phyloP scores from a whole-genome alignment of 352 stramenopile genomes.

The Peronospora farinosa region DNA sequence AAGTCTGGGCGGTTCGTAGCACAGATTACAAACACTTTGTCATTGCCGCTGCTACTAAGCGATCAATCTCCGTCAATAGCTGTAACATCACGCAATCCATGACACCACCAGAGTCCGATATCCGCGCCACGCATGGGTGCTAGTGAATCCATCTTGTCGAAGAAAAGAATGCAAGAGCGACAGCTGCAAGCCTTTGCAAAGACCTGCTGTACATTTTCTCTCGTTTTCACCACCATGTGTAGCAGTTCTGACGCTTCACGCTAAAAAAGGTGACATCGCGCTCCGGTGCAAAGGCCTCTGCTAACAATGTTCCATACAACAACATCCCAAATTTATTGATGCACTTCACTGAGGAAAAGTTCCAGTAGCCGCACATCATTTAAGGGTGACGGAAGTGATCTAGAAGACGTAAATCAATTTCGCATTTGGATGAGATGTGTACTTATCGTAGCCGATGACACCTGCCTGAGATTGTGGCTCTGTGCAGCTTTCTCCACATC shows the following conservation, averaged over 20 bases:
- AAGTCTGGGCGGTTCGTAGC: constrained; percentile 96
- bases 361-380: constrained; percentile 81
- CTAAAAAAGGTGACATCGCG: constrained; percentile 94
- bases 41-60: constrained; percentile 55
- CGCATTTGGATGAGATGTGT: constrained; percentile 88
- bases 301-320: constrained; percentile 88
- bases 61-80: constrained; percentile 92
- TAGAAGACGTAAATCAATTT: constrained; percentile 73
- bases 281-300: constrained; percentile 93
- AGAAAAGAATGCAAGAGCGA: constrained; percentile 88
- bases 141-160: constrained; percentile 90
- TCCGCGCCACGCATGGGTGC: constrained; percentile 81
- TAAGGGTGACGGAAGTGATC: constrained; percentile 6
- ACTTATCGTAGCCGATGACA: constrained; percentile 56
- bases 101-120: constrained; percentile 86
- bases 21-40: constrained; percentile 93
- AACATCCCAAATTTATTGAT: constrained; percentile 67
- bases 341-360: constrained; percentile 68
- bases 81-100: constrained; percentile 95
- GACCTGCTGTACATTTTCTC: constrained; percentile 91
- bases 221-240: constrained; percentile 96
- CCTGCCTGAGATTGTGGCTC: constrained; percentile 57
- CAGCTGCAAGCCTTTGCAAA: constrained; percentile 90
- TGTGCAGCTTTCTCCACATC: constrained; percentile 59
- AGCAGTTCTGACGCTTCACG: constrained; percentile 94